Evolutionary conservation across 1,139 yeast species (phyloP), one percentile per base, ranked within the genome.

Genomic region (Saccharomyces hybrid): DNA sequence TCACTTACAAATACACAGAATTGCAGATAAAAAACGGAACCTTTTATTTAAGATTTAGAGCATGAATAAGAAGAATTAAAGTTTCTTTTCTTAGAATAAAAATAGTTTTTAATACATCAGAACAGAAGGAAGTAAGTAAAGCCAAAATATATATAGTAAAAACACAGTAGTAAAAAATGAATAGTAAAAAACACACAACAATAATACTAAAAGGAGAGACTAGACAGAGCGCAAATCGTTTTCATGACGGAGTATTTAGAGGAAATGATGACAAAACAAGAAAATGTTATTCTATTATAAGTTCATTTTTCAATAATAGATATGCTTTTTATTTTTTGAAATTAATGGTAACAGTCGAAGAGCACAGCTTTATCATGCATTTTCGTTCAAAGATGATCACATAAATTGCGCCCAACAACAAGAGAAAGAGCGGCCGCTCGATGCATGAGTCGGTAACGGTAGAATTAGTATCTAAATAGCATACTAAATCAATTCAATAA

Each of bases 91-190:
- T 34, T 34, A 14, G 20, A 8, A 31, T 31, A 9, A 20, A 38
- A 20, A 16, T 38, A 38, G 44, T 38, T 38, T 16, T 16, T 38
- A 38, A 38, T 38, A 38, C 44, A 38, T 38, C 34, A 34, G 20
- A n/a, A 31, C 44, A 50, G 29, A 42, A 32, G 32, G 20, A 47
- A 23, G 26, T 23, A 32, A 32, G 26, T 47, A 26, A 9, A 20
- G 25, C 25, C 34, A 23, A 48, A 31, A 20, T 48, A 46, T 42
- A 31, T 27, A 28, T n/a, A 47, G 20, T 20, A 32, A 26, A 28
- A 28, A 48, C 46, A 32, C 25, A 34, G 47, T 31, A 16, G 23
- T n/a, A n/a, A 27, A 47, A 28, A 52, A 41, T n/a, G 44, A 38
- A 50, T 28, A 46, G 14, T 32, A 47, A 32, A 25, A 48, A 27